phyloP scores from a whole-genome alignment of 164 flowering plant species.

The Brasenia schreberi region DNA sequence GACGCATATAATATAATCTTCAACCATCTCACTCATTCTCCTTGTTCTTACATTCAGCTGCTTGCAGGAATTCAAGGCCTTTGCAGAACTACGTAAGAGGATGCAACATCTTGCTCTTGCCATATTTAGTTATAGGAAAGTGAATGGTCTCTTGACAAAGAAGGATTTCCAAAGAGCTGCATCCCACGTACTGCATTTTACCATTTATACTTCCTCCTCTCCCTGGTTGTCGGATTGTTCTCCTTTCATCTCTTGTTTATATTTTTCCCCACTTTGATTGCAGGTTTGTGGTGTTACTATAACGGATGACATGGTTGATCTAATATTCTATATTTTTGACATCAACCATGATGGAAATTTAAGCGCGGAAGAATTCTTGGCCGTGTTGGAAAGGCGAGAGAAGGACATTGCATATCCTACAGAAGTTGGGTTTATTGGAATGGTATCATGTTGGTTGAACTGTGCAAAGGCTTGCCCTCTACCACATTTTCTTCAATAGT shows the following conservation, averaged over 20 bases:
- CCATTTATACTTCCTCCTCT: background rate
- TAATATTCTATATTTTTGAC: conserved; percentile 79
- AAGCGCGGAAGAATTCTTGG: conserved; percentile 65
- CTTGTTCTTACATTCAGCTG: background rate
- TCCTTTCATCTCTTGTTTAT: background rate
- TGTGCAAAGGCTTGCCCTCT: conserved; percentile 22
- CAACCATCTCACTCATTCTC: background rate
- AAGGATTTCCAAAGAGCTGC: conserved; percentile 83
- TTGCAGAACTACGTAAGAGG: conserved; percentile 62
- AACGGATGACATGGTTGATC: conserved; percentile 44
- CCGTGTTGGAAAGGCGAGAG: conserved; percentile 58
- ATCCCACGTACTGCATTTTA: conserved; percentile 34
- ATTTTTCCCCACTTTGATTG: conserved; percentile 2
- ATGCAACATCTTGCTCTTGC: conserved; percentile 66
- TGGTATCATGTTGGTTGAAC: conserved; percentile 41
- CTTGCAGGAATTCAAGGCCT: conserved; percentile 51
- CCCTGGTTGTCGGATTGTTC: background rate
- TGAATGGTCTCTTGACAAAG: conserved; percentile 56
- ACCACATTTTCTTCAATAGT: conserved; percentile 14
- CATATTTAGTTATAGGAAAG: conserved; percentile 67
- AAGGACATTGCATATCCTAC: conserved; percentile 38
- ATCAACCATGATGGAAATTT: conserved; percentile 57
- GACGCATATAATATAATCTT: background rate
- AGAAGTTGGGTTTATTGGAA: conserved; percentile 38
- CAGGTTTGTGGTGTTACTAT: conserved; percentile 79